Base-by-base conservation (phyloP, 2,329 filamentous ascomycete genomes). In the Scytalidium lignicola region DNA sequence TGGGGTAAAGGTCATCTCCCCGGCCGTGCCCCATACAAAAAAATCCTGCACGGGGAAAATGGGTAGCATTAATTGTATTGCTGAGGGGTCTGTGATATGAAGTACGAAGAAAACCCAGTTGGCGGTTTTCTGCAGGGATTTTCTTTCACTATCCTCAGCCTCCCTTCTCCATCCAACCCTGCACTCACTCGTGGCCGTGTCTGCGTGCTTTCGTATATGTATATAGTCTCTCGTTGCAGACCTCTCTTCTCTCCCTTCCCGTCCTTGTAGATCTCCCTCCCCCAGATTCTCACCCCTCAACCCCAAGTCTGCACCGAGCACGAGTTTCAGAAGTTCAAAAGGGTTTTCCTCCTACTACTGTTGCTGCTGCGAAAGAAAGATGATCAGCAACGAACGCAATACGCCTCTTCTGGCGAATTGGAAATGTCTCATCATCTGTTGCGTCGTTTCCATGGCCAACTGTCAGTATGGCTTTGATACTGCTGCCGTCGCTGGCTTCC, bases 351-450 rank as follows among this genome's bases (percentile, higher is more conserved):
- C 26, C 26, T 7, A 37, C 32, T 26, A 6, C 23, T 10, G 6
- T 26, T 6, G n/a, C 32, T 13, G 32, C 32, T 13, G 15, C 10
- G n/a, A 37, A n/a, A n/a, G n/a, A n/a, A n/a, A n/a, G n/a, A n/a
- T 37, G 32, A 37, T 37, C 32, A 37, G 32, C 32, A 37, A 37
- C 32, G 32, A 37, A 22, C 58, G 56, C 32, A 55, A 56, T 44
- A 61, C 55, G 44, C 50, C 57, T 22, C 19, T 60, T 45, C 45
- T 23, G 48, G 52, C 52, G 45, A 62, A 62, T 41, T 58, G 55
- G 59, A 60, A 56, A 53, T 62, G 57, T 17, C 52, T 50, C 18
- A 48, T 59, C 46, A 56, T 60, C 23, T 59, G 57, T 46, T n/a
- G 56, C 41, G 58, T 53, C 20, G 56, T 58, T 54, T 52, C 55